A percentile compares a stretch with the other conserved stretches of the same genome.
Evolutionary conservation across 2,329 filamentous ascomycete species (phyloP).

Genomic region (Penicillium sp.): DNA sequence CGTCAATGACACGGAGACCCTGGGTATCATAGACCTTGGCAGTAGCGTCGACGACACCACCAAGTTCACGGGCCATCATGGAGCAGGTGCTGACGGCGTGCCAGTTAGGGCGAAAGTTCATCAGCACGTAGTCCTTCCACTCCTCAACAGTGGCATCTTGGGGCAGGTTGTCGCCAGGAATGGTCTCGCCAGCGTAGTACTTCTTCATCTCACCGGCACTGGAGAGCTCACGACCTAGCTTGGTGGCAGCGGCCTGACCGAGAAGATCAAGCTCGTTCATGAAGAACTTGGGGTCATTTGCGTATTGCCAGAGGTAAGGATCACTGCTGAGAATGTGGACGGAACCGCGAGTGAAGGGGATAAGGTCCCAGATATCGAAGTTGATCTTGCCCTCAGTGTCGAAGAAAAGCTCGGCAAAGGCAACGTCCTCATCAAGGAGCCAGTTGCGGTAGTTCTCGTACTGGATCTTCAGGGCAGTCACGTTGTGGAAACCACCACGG

Average conservation of each 20-base stretch:
- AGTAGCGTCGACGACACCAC: slow-evolving; percentile 33
- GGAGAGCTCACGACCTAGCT: slow-evolving; percentile 26
- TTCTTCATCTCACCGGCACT: slow-evolving; percentile 17
- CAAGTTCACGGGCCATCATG: slow-evolving; percentile 34
- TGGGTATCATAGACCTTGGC: slow-evolving; percentile 32
- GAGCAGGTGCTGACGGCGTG: slow-evolving; percentile 33
- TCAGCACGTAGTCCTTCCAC: slow-evolving; percentile 24
- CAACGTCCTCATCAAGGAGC: slow-evolving; percentile 27
- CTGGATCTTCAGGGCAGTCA: slow-evolving; percentile 23
- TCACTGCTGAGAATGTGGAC: slow-evolving; percentile 24
- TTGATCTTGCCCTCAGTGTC: slow-evolving; percentile 25
- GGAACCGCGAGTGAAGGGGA: slow-evolving; percentile 31
- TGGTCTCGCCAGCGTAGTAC: slow-evolving; percentile 18
- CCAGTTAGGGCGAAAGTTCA: slow-evolving; percentile 30
- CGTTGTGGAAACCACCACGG: slow-evolving; percentile 28
- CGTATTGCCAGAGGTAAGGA: slow-evolving; percentile 25
- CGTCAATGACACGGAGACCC: slow-evolving; percentile 38
- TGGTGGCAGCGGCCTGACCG: slow-evolving; percentile 28
- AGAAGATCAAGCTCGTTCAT: slow-evolving; percentile 29
- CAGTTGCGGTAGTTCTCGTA: slow-evolving; percentile 30
- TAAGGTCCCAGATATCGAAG: slow-evolving; percentile 30
- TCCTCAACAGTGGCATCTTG: slow-evolving; percentile 21
- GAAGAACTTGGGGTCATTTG: slow-evolving; percentile 27
- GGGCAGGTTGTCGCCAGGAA: slow-evolving; percentile 15
- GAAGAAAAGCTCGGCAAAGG: slow-evolving; percentile 29